Conservation (phyloP, 495 filamentous ascomycete genomes). For the Thozetella sp. region DNA sequence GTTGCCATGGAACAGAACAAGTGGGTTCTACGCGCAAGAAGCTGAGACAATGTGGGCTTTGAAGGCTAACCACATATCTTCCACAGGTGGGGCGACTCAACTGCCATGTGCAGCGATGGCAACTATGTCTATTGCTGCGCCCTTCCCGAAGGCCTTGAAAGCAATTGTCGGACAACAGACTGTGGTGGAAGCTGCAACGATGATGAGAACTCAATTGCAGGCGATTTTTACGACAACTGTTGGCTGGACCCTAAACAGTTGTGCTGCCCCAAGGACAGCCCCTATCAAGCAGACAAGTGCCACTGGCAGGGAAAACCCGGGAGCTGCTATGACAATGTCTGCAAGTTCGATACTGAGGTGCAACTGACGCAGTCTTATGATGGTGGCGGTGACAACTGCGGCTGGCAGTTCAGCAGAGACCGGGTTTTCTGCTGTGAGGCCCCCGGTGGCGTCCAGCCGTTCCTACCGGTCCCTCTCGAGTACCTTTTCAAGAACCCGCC, state of each 20-base stretch:
- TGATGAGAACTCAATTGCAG: background rate
- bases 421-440: slow-evolving; percentile 31
- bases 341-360: slow-evolving; percentile 7
- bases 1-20: slow-evolving; percentile 12
- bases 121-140: slow-evolving; percentile 17
- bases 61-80: too few species aligned
- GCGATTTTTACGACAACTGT: background rate
- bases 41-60: too few species aligned
- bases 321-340: slow-evolving; percentile 22
- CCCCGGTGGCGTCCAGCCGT: slow-evolving; percentile 16
- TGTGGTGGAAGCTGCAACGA: too few species aligned
- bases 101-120: slow-evolving; percentile 15
- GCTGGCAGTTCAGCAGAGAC: slow-evolving; percentile 5
- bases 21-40: slow-evolving; percentile 11
- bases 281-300: slow-evolving; percentile 10
- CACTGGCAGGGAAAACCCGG: slow-evolving; percentile 14
- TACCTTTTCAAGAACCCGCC: slow-evolving; percentile 30
- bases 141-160: too few species aligned
- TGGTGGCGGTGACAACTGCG: slow-evolving; percentile 9
- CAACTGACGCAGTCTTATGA: too few species aligned
- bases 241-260: too few species aligned
- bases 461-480: slow-evolving; percentile 32
- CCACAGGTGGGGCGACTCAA: too few species aligned
- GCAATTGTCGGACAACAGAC: too few species aligned
- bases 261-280: slow-evolving; percentile 19